Evolutionary conservation across 2,329 filamentous ascomycete species (phyloP), one percentile per base, ranked within the genome.

Genomic region (Tolypocladium tundrense): DNA sequence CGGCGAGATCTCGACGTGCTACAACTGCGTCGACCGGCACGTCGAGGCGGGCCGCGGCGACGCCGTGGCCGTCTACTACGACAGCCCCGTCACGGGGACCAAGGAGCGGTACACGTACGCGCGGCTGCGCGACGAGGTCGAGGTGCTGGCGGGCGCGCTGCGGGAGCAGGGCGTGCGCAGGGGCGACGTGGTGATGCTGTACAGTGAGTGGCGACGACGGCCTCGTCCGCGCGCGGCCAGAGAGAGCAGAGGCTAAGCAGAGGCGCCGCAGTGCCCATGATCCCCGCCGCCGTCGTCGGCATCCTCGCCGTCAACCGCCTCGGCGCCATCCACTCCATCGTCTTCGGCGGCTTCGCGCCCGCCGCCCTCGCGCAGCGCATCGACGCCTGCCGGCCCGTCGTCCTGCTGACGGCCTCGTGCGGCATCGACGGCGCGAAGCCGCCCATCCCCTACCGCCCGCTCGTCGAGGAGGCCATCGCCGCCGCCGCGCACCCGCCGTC

Each of bases 281-380:
- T 97, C 50, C 92, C 93, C 0, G 87, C 90, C 0, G 89, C 91
- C 1, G 71, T 96, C n/a, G 85, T 95, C 61, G 92, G 88, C 11
- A 91, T 94, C 62, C 83, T 97, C 4, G 91, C 93, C 31, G 83
- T 88, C 59, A 85, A 85, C 60, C 84, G 91, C 11, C 78, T 97
- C 1, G 93, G 92, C 13, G 93, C 91, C 19, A 85, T 97, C 56
- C 93, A 97, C 69, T 86, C 90, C 4, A 90, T 96, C 5, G 93
- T 97, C 4, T 97, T 97, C 72, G 93, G 93, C 48, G 92, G 93
- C 0, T 97, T 97, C 69, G 91, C 90, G 0, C 79, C 91, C 0
- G 78, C 80, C 11, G 89, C 91, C 4, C 79, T 97, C 51, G 90
- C 91, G 1, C 92, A 97, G 73, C 83, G 92, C 33, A 96, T 97